Conservation (phyloP, 306 rosid species). For the Prosopis cineraria region DNA sequence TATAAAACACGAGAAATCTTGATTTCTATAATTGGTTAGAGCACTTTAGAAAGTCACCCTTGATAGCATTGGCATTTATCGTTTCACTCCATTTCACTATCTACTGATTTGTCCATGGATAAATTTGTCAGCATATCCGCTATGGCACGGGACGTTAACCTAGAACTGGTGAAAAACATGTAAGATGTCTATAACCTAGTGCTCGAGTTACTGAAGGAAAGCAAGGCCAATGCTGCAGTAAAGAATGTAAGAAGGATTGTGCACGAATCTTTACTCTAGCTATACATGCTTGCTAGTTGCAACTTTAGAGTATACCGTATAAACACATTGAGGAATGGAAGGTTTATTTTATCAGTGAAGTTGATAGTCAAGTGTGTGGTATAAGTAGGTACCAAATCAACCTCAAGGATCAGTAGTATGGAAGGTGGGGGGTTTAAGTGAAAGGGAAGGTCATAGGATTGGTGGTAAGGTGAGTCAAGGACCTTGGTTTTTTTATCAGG, state of each 20-base stretch:
- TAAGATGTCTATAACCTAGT: no score
- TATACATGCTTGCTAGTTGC: background rate
- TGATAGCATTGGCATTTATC: background rate
- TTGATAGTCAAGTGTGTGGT: no score
- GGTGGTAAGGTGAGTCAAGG: constrained; percentile 1
- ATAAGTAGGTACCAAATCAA: constrained; percentile 9
- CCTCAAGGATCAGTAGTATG: constrained; percentile 37
- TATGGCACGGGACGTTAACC: background rate
- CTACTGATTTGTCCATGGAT: background rate
- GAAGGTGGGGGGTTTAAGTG: constrained; percentile 38
- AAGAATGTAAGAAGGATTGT: background rate
- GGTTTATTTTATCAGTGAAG: no score
- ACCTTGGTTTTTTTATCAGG: constrained; percentile 17
- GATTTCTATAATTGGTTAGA: no score
- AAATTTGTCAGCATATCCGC: background rate
- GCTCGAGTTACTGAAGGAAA: no score
- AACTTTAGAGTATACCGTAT: background rate
- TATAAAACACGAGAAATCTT: background rate
- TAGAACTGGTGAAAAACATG: background rate
- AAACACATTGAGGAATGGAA: background rate
- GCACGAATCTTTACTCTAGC: background rate
- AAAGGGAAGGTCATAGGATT: background rate
- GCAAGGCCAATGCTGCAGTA: no score
- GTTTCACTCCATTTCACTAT: background rate
- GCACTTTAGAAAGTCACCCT: background rate